Evolutionary conservation across 1,284 basidiomycete species (phyloP), one percentile per base, ranked within the genome.

Genomic region (Phaffia rhodozyma): DNA sequence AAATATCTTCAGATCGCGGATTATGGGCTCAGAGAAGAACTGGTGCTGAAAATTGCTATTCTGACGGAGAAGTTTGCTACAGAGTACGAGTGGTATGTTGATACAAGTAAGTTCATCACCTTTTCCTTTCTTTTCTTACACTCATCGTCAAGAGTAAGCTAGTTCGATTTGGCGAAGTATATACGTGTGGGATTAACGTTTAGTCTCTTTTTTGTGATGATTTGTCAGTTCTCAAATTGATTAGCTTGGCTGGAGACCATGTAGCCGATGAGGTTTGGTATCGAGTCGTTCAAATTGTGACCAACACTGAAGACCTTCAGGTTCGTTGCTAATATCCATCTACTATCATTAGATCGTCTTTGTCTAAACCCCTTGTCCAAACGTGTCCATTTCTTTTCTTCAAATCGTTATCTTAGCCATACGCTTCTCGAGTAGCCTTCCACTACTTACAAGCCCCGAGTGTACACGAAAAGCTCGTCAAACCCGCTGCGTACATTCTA

Each of bases 191-290:
- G 1, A 16, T 54, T 32, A 49, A 9, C 29, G 32, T 34, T 61
- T 13, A 34, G 18, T 27, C 20, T 23, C 32, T 25, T 2, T 11
- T 23, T 13, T 21, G 30, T 23, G 21, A 9, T 29, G n/a, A 20
- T 23, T 7, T 25, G 20, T 13, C 25, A 66, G 64, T 97, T 70
- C 78, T 98, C 69, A 87, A 93, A 73, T 83, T 98, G 66, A 93
- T 99, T 75, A 89, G 89, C 72, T 86, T 91, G 56, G 96, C 96
- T 5, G 96, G 96, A 58, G 96, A 97, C 72, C 93, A 97, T 73
- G 93, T 98, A 61, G 92, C 94, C 60, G 94, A 97, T 68, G 93
- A 97, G 78, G 93, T 98, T 32, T 98, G 96, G 96, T 97, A 94
- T 75, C 88, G 96, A 60, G 91, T 98, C 51, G 87, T 98, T 25